Conservation (phyloP, 2,329 filamentous ascomycete species). For the Pseudocercospora crystallina region DNA sequence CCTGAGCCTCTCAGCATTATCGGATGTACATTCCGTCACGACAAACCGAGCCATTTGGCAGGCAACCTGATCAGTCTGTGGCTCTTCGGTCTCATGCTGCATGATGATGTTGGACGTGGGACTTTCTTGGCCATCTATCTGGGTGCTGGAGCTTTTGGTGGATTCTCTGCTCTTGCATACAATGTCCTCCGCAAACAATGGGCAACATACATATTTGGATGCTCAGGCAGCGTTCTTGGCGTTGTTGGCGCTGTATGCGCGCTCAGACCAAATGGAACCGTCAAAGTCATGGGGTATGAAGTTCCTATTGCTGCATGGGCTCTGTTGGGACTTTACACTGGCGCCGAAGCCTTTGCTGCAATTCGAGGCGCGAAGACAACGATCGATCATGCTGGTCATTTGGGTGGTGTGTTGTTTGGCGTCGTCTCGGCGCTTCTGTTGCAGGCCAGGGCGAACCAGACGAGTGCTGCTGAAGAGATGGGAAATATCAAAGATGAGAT, state of each 20-base stretch:
- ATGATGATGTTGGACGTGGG: conserved; percentile 69
- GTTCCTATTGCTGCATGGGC: conserved; percentile 37
- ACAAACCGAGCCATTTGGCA: conserved; percentile 58
- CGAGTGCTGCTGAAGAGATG: no score
- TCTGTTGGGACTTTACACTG: conserved; percentile 39
- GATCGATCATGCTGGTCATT: conserved; percentile 37
- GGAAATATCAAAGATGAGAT: no score
- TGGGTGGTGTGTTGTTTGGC: conserved; percentile 33
- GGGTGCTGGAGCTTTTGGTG: conserved; percentile 58
- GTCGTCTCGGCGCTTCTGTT: conserved; percentile 12
- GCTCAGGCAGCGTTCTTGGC: conserved; percentile 64
- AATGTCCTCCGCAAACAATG: conserved; percentile 47
- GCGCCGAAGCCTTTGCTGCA: conserved; percentile 27
- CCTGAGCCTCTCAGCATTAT: conserved; percentile 63
- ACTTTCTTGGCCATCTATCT: conserved; percentile 69
- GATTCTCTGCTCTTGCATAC: conserved; percentile 56
- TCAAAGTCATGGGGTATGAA: conserved; percentile 31
- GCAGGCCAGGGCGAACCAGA: not conserved
- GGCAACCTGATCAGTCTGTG: conserved; percentile 66
- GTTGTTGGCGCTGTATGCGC: conserved; percentile 58
- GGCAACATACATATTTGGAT: conserved; percentile 60
- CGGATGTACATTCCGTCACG: conserved; percentile 69
- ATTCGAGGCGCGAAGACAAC: conserved; percentile 25
- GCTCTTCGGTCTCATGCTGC: conserved; percentile 65
- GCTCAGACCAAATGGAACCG: conserved; percentile 34